Conservation (phyloP, 2,329 filamentous ascomycete genomes). For the Rhexocercosporidium sp. region DNA sequence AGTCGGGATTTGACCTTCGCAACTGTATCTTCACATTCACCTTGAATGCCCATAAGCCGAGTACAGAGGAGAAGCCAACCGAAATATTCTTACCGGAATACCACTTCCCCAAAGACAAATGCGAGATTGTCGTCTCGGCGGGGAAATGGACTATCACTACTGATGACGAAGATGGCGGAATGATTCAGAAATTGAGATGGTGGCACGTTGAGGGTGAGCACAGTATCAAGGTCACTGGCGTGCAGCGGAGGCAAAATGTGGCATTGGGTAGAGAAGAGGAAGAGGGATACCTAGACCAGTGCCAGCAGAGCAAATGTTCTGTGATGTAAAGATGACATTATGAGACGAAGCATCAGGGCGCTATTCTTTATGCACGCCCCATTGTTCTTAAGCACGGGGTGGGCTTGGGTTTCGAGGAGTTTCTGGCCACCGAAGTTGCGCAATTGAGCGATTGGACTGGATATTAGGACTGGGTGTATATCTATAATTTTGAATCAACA, state of each 20-base stretch:
- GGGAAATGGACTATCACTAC: constrained; percentile 89
- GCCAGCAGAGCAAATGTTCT: constrained; percentile 53
- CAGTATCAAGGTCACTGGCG: constrained; percentile 74
- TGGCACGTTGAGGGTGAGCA: constrained; percentile 92
- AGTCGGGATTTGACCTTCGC: constrained; percentile 82
- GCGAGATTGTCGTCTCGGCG: constrained; percentile 75
- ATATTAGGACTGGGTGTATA: background rate
- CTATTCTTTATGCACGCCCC: background rate
- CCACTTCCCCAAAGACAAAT: constrained; percentile 82
- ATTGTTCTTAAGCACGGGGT: background rate
- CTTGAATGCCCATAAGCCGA: constrained; percentile 64
- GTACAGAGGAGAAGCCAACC: constrained; percentile 71
- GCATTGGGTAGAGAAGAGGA: constrained; percentile 61
- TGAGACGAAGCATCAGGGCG: constrained; percentile 12
- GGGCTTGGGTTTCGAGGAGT: background rate
- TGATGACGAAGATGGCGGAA: constrained; percentile 71
- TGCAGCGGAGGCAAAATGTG: constrained; percentile 67
- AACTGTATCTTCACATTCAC: constrained; percentile 78
- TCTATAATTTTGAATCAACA: background rate
- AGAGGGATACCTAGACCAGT: constrained; percentile 78
- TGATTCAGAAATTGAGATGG: constrained; percentile 83
- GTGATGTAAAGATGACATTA: constrained; percentile 50
- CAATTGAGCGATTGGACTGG: background rate
- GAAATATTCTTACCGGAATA: constrained; percentile 87
- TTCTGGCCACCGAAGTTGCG: no score